A percentile compares a stretch with the other conserved stretches of the same genome.
Evolutionary conservation across 192 early-diverging fungal genomes (phyloP).

Genomic region (Funneliformis mosseae): DNA sequence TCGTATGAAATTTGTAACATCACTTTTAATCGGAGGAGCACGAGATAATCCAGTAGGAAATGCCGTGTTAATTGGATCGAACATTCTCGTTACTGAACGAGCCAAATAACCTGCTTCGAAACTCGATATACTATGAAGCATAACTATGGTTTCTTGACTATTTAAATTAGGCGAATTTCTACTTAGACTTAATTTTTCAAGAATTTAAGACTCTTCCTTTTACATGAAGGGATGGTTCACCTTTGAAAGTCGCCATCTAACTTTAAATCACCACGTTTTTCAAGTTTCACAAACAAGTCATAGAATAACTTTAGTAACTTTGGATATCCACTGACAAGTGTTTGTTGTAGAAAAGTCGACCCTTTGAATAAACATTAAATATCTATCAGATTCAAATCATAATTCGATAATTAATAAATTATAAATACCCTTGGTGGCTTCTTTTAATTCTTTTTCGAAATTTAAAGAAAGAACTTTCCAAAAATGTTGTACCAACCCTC

Average conservation of each 20-base stretch:
- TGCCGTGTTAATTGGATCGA: conserved; percentile 64
- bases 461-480: conserved; percentile 55
- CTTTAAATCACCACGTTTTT: conserved; percentile 44
- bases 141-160: conserved; percentile 44
- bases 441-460: conserved; percentile 56
- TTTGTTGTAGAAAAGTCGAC: conserved; percentile 55
- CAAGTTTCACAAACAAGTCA: conserved; percentile 58
- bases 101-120: conserved; percentile 55
- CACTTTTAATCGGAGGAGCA: conserved; percentile 48
- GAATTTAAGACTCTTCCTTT: too few species aligned
- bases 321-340: conserved; percentile 57
- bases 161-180: not conserved
- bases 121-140: conserved; percentile 44
- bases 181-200: not conserved
- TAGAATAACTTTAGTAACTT: conserved; percentile 51
- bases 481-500: conserved; percentile 56
- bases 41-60: conserved; percentile 54
- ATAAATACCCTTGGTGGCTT: conserved; percentile 51
- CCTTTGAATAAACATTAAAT: conserved; percentile 34
- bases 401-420: not conserved
- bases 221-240: conserved; percentile 21
- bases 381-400: not conserved
- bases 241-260: conserved; percentile 56
- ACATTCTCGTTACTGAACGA: conserved; percentile 56
- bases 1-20: conserved; percentile 59